phyloP scores from a whole-genome alignment of 2,329 filamentous ascomycete species.

The Claviceps arundinis region DNA sequence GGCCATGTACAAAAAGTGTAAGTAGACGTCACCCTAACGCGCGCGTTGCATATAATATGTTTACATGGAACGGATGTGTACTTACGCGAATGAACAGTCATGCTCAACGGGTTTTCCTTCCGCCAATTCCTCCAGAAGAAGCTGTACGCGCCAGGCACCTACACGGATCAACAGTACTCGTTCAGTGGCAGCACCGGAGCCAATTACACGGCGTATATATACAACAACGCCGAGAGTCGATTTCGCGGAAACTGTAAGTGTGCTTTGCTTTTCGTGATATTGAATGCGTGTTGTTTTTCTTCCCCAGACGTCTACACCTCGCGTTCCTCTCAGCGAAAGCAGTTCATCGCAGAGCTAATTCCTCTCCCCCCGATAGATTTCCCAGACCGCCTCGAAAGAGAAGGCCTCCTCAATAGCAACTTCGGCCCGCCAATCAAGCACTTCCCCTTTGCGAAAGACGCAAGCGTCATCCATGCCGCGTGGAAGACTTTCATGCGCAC shows the following conservation, averaged over 20 bases:
- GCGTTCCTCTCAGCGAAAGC: too few relatives aligned
- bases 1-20: constrained; percentile 7
- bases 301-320: too few relatives aligned
- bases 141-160: neutral
- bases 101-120: constrained; percentile 1
- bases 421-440: constrained; percentile 23
- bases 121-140: neutral
- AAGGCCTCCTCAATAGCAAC: constrained; percentile 26
- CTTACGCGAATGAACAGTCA: neutral
- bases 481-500: constrained; percentile 24
- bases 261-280: neutral
- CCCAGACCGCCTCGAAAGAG: constrained; percentile 19
- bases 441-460: constrained; percentile 33
- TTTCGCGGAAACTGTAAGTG: constrained; percentile 2
- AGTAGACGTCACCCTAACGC: neutral
- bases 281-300: neutral
- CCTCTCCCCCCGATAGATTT: constrained; percentile 21
- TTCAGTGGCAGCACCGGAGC: neutral
- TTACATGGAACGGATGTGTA: too few relatives aligned
- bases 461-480: constrained; percentile 19
- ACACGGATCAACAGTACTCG: neutral
- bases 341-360: neutral
- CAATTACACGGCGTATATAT: neutral
- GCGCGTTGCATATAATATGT: too few relatives aligned
- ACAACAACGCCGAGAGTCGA: neutral